These are phyloP conservation scores for Basipetospora sp. DNA, from an alignment of 2,329 filamentous ascomycete species.

Conservation along the genomic window DNA sequence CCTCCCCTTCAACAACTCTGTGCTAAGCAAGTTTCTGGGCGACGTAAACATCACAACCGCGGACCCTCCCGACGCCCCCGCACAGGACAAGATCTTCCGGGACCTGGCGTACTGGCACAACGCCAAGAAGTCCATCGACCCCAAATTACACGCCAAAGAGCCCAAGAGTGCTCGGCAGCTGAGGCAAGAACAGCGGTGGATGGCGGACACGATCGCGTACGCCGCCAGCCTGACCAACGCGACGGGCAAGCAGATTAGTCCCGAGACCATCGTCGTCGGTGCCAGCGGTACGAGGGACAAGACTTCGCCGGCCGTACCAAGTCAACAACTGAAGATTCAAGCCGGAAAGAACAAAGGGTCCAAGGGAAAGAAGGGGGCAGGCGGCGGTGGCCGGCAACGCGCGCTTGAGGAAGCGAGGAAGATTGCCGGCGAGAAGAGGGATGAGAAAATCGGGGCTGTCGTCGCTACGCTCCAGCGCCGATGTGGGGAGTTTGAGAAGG, in stretches of 20 bases:
- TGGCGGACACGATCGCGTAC: constrained; percentile 53
- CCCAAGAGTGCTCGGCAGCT: constrained; percentile 19
- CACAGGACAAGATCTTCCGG: constrained; percentile 23
- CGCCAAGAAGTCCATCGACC: constrained; percentile 34
- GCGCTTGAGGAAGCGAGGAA: constrained; percentile 20
- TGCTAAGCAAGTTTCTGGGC: constrained; percentile 14
- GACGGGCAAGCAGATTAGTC: constrained; percentile 28
- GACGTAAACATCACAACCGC: constrained; percentile 24
- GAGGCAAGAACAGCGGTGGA: constrained; percentile 46
- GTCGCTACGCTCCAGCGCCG: constrained; percentile 29
- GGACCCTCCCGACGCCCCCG: constrained; percentile 10
- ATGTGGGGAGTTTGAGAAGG: constrained; percentile 31
- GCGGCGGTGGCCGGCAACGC: constrained; percentile 24
- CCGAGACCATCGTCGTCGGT: constrained; percentile 1
- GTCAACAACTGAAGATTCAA: too few species aligned
- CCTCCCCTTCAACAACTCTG: too few species aligned
- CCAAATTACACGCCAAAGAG: constrained; percentile 15
- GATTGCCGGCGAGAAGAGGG: constrained; percentile 19
- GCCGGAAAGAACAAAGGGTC: too few species aligned
- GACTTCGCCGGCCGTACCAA: too few species aligned
- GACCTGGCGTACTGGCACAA: constrained; percentile 50
- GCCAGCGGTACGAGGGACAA: background rate
- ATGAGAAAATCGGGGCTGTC: constrained; percentile 16
- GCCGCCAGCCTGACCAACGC: constrained; percentile 55
- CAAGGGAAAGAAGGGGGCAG: too few species aligned